phyloP scores from a whole-genome alignment of 495 filamentous ascomycete genomes.

The Penicilliopsis zonata region DNA sequence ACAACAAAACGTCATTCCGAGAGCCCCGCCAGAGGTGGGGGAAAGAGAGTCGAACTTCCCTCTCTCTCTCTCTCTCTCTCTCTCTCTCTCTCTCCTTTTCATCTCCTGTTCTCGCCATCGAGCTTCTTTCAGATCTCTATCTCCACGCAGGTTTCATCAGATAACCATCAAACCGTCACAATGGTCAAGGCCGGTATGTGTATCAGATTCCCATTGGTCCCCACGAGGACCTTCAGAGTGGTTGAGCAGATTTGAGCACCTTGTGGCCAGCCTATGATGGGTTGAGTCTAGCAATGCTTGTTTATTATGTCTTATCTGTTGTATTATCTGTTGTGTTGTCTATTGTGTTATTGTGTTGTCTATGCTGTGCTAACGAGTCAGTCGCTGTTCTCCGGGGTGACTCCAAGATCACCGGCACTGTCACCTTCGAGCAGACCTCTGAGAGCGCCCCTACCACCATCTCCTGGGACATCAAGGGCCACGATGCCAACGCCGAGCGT shows the following conservation, averaged over 20 bases:
- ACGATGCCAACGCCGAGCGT: constrained; percentile 91
- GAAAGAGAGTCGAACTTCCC: constrained; percentile 14
- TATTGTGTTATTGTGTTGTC: neutral
- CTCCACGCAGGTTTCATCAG: too few species aligned
- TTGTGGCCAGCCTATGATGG: constrained; percentile 17
- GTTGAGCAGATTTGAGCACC: constrained; percentile 45
- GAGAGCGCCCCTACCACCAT: constrained; percentile 75
- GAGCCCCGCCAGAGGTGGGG: too few species aligned
- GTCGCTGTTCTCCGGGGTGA: constrained; percentile 96
- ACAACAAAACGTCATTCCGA: too few species aligned
- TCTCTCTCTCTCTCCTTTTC: constrained; percentile 7
- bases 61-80: constrained; percentile 4
- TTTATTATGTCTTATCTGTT: constrained; percentile 1
- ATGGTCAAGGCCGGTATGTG: constrained; percentile 94
- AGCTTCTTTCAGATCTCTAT: neutral
- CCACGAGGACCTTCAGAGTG: constrained; percentile 32
- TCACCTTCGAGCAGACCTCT: constrained; percentile 85
- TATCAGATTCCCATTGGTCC: constrained; percentile 10
- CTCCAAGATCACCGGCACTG: constrained; percentile 80
- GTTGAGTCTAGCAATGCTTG: neutral
- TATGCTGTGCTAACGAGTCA: constrained; percentile 19
- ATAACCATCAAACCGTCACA: constrained; percentile 38
- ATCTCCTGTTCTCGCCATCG: constrained; percentile 4
- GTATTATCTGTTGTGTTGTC: neutral
- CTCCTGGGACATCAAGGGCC: constrained; percentile 82